Evolutionary conservation across 495 filamentous ascomycete species (phyloP), one percentile per base, ranked within the genome.

Genomic region (Xylaria venustula): DNA sequence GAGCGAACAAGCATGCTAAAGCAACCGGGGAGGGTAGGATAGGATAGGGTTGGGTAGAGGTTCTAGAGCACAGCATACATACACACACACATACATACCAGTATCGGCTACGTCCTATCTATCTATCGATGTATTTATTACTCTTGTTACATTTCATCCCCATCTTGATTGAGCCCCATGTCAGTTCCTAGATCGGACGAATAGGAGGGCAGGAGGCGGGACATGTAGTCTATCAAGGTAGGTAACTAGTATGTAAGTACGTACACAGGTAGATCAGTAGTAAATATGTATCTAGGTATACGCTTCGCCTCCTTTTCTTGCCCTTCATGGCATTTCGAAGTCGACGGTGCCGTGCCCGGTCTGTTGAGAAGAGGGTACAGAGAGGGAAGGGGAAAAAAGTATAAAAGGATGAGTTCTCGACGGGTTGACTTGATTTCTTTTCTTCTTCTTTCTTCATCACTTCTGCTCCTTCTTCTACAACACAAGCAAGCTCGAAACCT

Each of bases 361-460:
- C 11, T 4, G 11, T 4, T 5, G 30, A 34, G 30, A 34, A 6
- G 22, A 25, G 30, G 20, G 30, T 53, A 22, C 3, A 46, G 30
- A 32, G 7, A 46, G 40, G 7, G 11, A 46, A 28, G 36, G 22
- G 9, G 26, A 48, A 51, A 85, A 71, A 83, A 74, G 72, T 89
- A 89, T 89, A 89, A 86, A 89, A 82, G 73, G 81, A 75, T 69
- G 56, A 65, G 65, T 75, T 70, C 63, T 80, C 68, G 72, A 80
- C 77, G 65, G 70, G 65, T 64, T 66, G 66, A 50, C 56, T 60
- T 63, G 41, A 30, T 68, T 44, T 60, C 74, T 71, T n/a, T 81
- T 73, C 79, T 79, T 82, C 80, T 84, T 87, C 79, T 77, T 81
- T 84, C 81, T 69, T 67, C 70, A 77, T 77, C 70, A 70, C 66